Conservation (phyloP, 169 alveolate genomes). For the Cystoisospora suis region DNA sequence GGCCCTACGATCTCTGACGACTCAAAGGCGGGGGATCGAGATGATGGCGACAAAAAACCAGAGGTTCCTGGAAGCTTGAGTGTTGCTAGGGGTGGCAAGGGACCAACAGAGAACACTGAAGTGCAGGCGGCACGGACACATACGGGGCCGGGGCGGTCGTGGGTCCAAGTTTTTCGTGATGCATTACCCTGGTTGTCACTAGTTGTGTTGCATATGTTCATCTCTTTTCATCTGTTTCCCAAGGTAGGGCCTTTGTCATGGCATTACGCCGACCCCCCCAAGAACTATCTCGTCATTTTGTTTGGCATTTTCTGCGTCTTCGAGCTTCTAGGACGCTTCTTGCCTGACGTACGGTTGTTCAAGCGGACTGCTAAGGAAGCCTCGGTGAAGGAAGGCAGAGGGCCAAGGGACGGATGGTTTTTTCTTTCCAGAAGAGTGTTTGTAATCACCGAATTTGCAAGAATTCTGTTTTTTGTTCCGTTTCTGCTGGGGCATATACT, state of each 20-base stretch:
- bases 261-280: slow-evolving; percentile 1
- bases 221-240: slow-evolving; percentile 30
- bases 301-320: slow-evolving; percentile 12
- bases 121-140: too few species aligned
- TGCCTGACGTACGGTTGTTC: not conserved
- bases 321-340: slow-evolving; percentile 10
- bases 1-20: not conserved
- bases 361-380: not conserved
- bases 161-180: not conserved
- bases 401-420: not conserved
- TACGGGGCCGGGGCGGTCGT: not conserved
- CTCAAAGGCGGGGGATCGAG: too few species aligned
- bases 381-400: not conserved
- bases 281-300: slow-evolving; percentile 14
- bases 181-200: slow-evolving; percentile 8
- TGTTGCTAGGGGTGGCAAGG: not conserved
- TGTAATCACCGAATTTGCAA: not conserved
- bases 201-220: slow-evolving; percentile 3
- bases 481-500: slow-evolving; percentile 9
- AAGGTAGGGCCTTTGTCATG: slow-evolving; percentile 41
- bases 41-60: too few species aligned
- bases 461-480: slow-evolving; percentile 35
- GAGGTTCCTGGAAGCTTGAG: not conserved
- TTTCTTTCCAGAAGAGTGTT: not conserved
- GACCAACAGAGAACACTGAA: too few species aligned